Evolutionary conservation across 1,284 basidiomycete species (phyloP).

Genomic region (Cutaneotrichosporon curvatum): DNA sequence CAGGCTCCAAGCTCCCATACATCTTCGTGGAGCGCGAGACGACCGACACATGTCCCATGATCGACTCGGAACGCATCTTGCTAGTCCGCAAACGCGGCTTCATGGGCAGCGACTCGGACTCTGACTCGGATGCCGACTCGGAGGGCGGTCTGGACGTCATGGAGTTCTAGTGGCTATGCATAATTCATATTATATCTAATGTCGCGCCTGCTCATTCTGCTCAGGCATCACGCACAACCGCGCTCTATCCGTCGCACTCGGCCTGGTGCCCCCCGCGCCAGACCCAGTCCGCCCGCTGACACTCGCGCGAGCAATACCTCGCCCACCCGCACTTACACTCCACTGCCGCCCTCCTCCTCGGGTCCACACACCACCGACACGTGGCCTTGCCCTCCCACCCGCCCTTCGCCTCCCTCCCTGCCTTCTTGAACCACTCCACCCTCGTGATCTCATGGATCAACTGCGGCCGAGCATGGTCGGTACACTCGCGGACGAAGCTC

Average conservation of each 20-base stretch:
- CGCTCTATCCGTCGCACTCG: constrained; percentile 21
- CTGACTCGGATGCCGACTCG: not conserved
- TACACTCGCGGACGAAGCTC: constrained; percentile 20
- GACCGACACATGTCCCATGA: constrained; percentile 26
- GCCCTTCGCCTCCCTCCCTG: constrained; percentile 8
- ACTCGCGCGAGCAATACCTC: constrained; percentile 41
- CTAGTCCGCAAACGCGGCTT: not conserved
- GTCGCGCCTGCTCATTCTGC: no score
- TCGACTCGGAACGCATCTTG: constrained; percentile 39
- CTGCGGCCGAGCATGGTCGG: constrained; percentile 29
- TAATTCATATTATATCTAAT: no score
- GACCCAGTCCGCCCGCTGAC: constrained; percentile 40
- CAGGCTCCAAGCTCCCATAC: constrained; percentile 35
- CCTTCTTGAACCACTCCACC: constrained; percentile 29
- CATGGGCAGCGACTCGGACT: not conserved
- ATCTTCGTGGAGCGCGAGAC: constrained; percentile 18
- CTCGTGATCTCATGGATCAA: constrained; percentile 33
- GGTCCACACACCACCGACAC: constrained; percentile 42
- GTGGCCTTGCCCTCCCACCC: constrained; percentile 31
- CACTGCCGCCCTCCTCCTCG: constrained; percentile 17
- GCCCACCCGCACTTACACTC: constrained; percentile 39
- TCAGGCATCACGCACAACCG: no score
- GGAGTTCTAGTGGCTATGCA: constrained; percentile 35
- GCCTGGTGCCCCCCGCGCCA: constrained; percentile 28
- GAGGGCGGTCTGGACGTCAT: constrained; percentile 19